Evolutionary conservation across 1,139 yeast genomes (phyloP), one percentile per base, ranked within the genome.

Genomic region (Kodamaea fungicola): DNA sequence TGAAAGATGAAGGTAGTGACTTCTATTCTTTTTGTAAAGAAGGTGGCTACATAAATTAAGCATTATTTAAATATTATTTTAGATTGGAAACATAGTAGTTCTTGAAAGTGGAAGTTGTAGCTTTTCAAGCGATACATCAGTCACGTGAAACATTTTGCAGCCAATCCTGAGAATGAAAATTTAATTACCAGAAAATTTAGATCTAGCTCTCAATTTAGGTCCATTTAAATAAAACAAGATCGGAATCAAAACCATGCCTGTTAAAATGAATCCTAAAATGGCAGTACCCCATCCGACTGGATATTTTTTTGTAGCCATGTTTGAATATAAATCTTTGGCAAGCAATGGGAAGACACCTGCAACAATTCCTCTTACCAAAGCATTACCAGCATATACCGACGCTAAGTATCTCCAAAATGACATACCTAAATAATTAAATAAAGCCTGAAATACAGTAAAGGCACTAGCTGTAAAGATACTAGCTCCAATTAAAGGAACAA

Each of bases 261-360:
- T 39, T 3, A 70, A 49, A 32, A 76, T 54, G 39, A 69, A 68
- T 0, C 71, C 81, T 36, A 78, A 50, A 13, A 78, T 48, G 7
- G 74, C 62, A 2, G 75, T 62, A 1, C 83, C 83, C 76, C 77
- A 75, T 1, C 68, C 83, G 8, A 76, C 78, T 2, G 80, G 80
- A 47, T 63, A 77, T 32, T 63, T 67, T 1, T 61, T 47, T 7
- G 68, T 65, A 2, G 63, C 65, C 34, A 76, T 52, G 45, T 73
- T 73, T 29, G 54, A 43, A 47, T 68, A 80, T 67, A 80, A 62
- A 1, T 71, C 66, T 34, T 59, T 55, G 4, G 80, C 83, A 50
- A 80, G 78, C 33, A 80, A 58, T 30, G 87, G 86, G 64, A 80
- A 80, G 3, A 74, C 75, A 26, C 78, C 78, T 0, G 81, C 86